Evolutionary conservation across 306 rosid genomes (phyloP).

Genomic region (Mucuna pruriens): DNA sequence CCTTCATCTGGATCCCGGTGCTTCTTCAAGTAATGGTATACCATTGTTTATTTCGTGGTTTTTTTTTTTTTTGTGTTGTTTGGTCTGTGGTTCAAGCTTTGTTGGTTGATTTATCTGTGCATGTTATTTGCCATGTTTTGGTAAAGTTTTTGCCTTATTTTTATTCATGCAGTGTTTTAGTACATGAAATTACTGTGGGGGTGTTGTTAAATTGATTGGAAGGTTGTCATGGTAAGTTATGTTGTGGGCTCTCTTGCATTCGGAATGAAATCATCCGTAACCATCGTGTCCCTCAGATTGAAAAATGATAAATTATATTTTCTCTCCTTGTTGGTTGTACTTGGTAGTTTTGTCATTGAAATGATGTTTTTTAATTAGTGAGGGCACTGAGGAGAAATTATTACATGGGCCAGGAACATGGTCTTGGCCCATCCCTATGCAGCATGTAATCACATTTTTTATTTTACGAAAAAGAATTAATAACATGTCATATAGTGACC

Average conservation of each 20-base stretch:
- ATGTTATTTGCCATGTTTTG: not conserved
- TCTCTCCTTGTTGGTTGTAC: not conserved
- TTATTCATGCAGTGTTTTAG: not conserved
- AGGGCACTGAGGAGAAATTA: not conserved
- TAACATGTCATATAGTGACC: not conserved
- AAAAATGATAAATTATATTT: not conserved
- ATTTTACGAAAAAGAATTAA: not conserved
- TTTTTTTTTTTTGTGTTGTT: too few relatives aligned
- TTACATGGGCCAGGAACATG: not conserved
- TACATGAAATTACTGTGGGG: not conserved
- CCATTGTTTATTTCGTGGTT: not conserved
- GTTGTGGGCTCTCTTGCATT: not conserved
- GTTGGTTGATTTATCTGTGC: not conserved
- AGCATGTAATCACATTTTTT: too few relatives aligned
- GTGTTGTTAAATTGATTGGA: not conserved
- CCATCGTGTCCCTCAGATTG: not conserved
- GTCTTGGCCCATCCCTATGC: too few relatives aligned
- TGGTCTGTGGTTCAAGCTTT: not conserved
- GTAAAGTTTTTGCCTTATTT: not conserved
- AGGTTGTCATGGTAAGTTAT: not conserved
- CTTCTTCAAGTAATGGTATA: not conserved
- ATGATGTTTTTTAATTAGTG: not conserved
- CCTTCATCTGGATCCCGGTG: not conserved
- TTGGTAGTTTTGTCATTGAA: not conserved
- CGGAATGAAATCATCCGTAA: not conserved